These are phyloP conservation scores for Colletotrichum lentis DNA, from an alignment of 2,329 filamentous ascomycete species.

Conservation along the genomic window DNA sequence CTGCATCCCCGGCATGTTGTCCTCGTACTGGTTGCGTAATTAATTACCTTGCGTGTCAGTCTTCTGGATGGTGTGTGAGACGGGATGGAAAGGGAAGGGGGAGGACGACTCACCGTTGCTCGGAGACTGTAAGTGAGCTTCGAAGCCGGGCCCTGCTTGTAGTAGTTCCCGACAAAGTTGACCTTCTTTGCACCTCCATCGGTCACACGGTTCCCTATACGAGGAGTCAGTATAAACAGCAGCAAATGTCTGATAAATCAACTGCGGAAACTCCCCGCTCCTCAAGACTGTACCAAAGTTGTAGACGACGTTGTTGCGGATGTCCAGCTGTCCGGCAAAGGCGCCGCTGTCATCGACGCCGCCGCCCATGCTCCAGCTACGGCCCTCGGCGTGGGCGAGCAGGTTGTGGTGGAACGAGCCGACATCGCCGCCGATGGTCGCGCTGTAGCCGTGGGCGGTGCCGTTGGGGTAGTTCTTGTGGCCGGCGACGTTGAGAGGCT, in stretches of 20 bases:
- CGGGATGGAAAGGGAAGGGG: neutral
- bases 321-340: conserved; percentile 46
- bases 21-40: conserved; percentile 41
- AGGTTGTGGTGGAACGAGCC: conserved; percentile 50
- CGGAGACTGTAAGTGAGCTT: conserved; percentile 42
- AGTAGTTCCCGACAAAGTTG: conserved; percentile 48
- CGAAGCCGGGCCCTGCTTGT: conserved; percentile 47
- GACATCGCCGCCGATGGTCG: conserved; percentile 46
- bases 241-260: too few relatives aligned
- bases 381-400: conserved; percentile 45
- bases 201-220: conserved; percentile 41
- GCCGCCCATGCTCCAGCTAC: conserved; percentile 49
- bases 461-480: conserved; percentile 49
- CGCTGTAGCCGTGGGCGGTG: conserved; percentile 43
- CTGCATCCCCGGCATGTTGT: conserved; percentile 46
- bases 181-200: conserved; percentile 47
- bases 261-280: too few relatives aligned
- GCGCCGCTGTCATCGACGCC: conserved; percentile 44
- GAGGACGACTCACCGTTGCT: conserved; percentile 36
- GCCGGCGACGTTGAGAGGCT: conserved; percentile 48
- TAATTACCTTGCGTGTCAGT: accelerated
- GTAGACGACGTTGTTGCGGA: conserved; percentile 50
- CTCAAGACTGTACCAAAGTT: too few relatives aligned
- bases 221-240: neutral
- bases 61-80: neutral